Percentiles rank a stretch among this genome's conserved stretches.
phyloP scores from a whole-genome alignment of 2,329 filamentous ascomycete genomes.

The Alternaria viburni region DNA sequence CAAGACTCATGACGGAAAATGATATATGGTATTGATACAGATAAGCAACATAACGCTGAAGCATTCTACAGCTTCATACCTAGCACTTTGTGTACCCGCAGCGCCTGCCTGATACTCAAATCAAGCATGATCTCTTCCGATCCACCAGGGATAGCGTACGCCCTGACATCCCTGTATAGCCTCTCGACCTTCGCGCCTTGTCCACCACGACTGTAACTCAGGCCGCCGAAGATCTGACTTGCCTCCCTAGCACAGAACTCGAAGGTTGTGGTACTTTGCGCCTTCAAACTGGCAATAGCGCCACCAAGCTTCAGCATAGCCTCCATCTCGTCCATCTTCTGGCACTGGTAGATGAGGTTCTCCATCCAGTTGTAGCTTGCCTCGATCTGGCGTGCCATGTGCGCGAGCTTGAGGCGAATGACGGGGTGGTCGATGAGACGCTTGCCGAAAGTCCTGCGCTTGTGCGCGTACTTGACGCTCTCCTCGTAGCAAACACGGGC shows the following conservation, averaged over 20 bases:
- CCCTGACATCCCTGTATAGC: slow-evolving; percentile 91
- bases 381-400: slow-evolving; percentile 98
- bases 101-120: slow-evolving; percentile 86
- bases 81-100: slow-evolving; percentile 86
- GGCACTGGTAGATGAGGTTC: slow-evolving; percentile 90
- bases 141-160: slow-evolving; percentile 92
- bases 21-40: background rate
- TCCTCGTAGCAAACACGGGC: slow-evolving; percentile 97
- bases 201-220: slow-evolving; percentile 90
- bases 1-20: background rate
- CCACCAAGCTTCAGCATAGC: slow-evolving; percentile 96
- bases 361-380: slow-evolving; percentile 97
- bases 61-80: slow-evolving; percentile 86
- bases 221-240: slow-evolving; percentile 93
- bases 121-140: slow-evolving; percentile 99
- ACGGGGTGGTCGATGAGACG: slow-evolving; percentile 96
- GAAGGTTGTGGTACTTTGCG: slow-evolving; percentile 90
- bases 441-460: slow-evolving; percentile 95
- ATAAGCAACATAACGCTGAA: background rate
- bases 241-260: slow-evolving; percentile 98
- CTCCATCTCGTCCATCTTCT: slow-evolving; percentile 91
- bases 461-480: slow-evolving; percentile 94
- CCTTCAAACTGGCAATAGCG: slow-evolving; percentile 91
- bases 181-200: slow-evolving; percentile 96
- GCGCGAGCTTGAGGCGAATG: slow-evolving; percentile 94